phyloP scores from a whole-genome alignment of 139 green algal genomes.

The Chlamydomonas sphaeroides region DNA sequence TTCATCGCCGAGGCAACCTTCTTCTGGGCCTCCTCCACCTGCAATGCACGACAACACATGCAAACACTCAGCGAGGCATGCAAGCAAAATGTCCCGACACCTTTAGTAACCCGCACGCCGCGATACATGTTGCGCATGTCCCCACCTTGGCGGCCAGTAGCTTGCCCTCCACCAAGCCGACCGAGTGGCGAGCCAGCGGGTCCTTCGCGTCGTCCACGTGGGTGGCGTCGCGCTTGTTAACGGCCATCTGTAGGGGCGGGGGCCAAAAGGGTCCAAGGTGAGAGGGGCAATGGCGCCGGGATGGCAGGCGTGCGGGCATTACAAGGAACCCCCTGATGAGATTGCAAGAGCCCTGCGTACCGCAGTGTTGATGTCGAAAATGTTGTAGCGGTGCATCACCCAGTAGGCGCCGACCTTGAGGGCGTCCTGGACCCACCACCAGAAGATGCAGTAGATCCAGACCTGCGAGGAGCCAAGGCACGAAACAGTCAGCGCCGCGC shows the following conservation, averaged over 20 bases:
- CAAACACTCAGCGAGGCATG: too few relatives aligned
- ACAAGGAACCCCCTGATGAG: too few relatives aligned
- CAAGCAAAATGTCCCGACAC: too few relatives aligned
- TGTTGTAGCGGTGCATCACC: constrained; percentile 54
- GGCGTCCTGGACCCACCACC: constrained; percentile 81
- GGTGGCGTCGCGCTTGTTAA: constrained; percentile 68
- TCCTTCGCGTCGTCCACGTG: constrained; percentile 39
- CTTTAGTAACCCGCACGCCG: too few relatives aligned
- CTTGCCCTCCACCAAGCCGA: constrained; percentile 71
- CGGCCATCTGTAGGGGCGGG: constrained; percentile 34
- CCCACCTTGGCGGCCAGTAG: constrained; percentile 69
- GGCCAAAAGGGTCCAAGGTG: too few relatives aligned
- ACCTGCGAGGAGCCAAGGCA: too few relatives aligned
- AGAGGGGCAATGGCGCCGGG: neutral
- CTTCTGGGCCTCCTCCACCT: constrained; percentile 48
- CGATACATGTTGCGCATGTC: too few relatives aligned
- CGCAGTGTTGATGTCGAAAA: constrained; percentile 73
- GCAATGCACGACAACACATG: too few relatives aligned
- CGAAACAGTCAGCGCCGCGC: too few relatives aligned
- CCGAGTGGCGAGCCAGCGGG: constrained; percentile 44
- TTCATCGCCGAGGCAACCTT: neutral
- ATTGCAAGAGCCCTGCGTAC: neutral
- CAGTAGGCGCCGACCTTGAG: constrained; percentile 60
- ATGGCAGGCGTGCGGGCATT: neutral
- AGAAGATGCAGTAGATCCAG: constrained; percentile 89